Percentiles rank a stretch among this genome's conserved stretches.
Conservation (phyloP, 1,284 basidiomycete species). For the Marasmius tenuissimus region DNA sequence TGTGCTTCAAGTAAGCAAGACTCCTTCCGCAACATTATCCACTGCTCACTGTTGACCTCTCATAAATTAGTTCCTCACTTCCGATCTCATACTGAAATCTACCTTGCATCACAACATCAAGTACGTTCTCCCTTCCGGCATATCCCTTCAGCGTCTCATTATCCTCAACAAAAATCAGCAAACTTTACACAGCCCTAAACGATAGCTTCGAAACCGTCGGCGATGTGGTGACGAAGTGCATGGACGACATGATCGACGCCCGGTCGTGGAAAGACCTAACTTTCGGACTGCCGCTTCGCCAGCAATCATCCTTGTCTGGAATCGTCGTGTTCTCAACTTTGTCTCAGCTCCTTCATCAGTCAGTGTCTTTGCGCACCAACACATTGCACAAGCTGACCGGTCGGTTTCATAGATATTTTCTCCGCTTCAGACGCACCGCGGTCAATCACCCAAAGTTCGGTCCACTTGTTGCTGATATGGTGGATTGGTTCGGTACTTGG, state of each 20-base stretch:
- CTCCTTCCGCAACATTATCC: background rate
- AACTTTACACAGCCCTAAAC: slow-evolving; percentile 53
- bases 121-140: slow-evolving; percentile 31
- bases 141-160: slow-evolving; percentile 4
- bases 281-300: background rate
- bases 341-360: slow-evolving; percentile 54
- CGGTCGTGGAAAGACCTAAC: slow-evolving; percentile 42
- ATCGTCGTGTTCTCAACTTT: slow-evolving; percentile 48
- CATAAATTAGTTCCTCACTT: slow-evolving; percentile 54
- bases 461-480: slow-evolving; percentile 40
- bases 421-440: slow-evolving; percentile 58
- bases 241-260: slow-evolving; percentile 39
- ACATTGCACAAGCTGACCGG: background rate
- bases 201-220: slow-evolving; percentile 49
- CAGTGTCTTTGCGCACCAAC: slow-evolving; percentile 17
- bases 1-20: slow-evolving; percentile 48
- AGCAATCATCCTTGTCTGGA: slow-evolving; percentile 25
- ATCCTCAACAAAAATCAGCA: slow-evolving; percentile 31
- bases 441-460: slow-evolving; percentile 46
- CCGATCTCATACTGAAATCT: slow-evolving; percentile 62
- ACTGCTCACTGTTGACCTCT: background rate
- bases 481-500: slow-evolving; percentile 50
- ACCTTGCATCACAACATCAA: slow-evolving; percentile 56
- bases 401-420: slow-evolving; percentile 44
- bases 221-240: slow-evolving; percentile 39